Base-by-base conservation (phyloP, 495 filamentous ascomycete genomes). In the Hypomontagnella submonticulosa region DNA sequence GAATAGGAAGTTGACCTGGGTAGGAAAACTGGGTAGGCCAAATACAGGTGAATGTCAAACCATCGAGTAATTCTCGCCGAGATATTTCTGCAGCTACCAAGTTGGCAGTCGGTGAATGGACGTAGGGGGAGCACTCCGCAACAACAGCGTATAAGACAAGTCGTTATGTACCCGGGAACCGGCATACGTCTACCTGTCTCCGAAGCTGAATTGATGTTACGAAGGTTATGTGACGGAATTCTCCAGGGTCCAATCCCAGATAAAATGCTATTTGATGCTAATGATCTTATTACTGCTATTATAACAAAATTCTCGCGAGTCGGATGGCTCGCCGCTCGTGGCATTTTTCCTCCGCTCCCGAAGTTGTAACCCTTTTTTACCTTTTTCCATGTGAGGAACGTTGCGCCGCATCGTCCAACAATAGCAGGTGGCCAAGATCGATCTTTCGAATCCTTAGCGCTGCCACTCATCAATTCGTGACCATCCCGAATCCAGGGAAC, bases 401-500 rank as follows among this genome's bases (percentile, higher is more conserved):
- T 65, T 57, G 61, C 61, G 56, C 61, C 61, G 60, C 65, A 60
- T 51, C 23, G 23, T 50, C 53, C 49, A 44, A 56, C 60, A 30
- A 44, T 27, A 18, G 47, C 30, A 57, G 49, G 20, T 48, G 32
- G 57, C 49, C 61, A 60, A 69, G 56, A 69, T 69, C 61, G 48
- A 61, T 65, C 57, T 52, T 61, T 69, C 52, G 61, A 55, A 63
- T 62, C 59, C 30, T 34, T 56, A 63, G 60, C 44, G 59, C 55
- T 36, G 23, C 66, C 44, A 56, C 56, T 57, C 66, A 57, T 66
- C 61, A 69, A 66, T 69, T 54, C 56, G 56, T 54, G 60, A 57
- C 66, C 52, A 65, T 65, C 61, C 66, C 66, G 66, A 69, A 65
- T 65, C 66, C 66, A 69, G 55, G 66, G 61, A 61, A 69, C 61